Conservation (phyloP, 2,329 filamentous ascomycete species). For the Aspergillus brunneoviolaceus region DNA sequence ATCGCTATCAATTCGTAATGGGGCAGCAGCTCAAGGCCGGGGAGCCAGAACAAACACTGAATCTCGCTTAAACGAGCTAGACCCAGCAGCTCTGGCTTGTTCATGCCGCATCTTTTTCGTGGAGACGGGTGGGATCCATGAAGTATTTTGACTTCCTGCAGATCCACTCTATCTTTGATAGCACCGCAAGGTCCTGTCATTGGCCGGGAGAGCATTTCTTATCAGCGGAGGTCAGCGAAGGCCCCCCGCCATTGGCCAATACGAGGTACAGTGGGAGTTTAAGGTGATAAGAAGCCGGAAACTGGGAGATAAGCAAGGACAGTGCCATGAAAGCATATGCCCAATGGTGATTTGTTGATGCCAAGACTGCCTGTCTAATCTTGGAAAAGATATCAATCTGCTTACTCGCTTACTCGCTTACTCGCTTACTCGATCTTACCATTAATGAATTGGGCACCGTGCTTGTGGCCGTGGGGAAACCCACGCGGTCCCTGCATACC, state of each 20-base stretch:
- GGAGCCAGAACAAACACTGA: neutral
- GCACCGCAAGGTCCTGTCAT: neutral
- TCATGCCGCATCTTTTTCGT: neutral
- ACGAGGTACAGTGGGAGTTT: neutral
- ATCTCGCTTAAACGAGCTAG: neutral
- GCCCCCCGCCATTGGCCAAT: neutral
- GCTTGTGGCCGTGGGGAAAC: neutral
- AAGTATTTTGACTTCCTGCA: neutral
- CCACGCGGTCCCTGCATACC: neutral
- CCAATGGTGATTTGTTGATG: neutral
- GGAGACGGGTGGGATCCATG: neutral
- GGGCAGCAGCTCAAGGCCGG: neutral
- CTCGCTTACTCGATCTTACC: slow-evolving; percentile 11
- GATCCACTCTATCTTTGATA: neutral
- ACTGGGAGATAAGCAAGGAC: neutral
- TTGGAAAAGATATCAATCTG: neutral
- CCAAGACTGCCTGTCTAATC: slow-evolving; percentile 3
- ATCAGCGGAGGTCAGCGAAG: slow-evolving; percentile 9
- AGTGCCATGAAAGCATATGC: neutral
- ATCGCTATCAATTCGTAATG: slow-evolving; percentile 1
- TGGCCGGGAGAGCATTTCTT: slow-evolving; percentile 3
- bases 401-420: slow-evolving; percentile 9
- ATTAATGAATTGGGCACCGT: slow-evolving; percentile 9
- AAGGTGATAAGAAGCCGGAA: slow-evolving; percentile 3
- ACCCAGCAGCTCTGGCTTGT: neutral